Base-by-base conservation (phyloP, 129 eudicot species). In the Silybum marianum region DNA sequence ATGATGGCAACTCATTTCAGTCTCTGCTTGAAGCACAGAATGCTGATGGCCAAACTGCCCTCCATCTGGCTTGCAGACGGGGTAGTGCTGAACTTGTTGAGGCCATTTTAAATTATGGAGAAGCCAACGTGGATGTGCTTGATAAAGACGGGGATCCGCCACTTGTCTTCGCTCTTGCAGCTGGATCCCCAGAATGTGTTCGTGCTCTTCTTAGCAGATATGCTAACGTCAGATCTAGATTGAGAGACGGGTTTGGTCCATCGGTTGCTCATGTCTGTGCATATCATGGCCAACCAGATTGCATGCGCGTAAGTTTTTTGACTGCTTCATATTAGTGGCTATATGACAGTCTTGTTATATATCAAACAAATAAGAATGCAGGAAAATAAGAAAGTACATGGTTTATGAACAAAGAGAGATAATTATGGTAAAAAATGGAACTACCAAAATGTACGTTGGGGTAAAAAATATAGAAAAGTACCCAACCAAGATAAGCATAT, bases 121-220 rank as follows among this genome's bases (percentile, higher is more conserved):
- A 93, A 69, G 98, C 99, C 62, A 83, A 93, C 46, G 99, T 95
- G 54, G 98, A 95, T 80, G 96, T 93, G 44, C 91, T 93, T 80
- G 99, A 95, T 81, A 95, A 91, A 84, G 99, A 95, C 68, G 97
- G 99, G 70, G 99, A 95, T 66, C 99, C 99, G n/a, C 98, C 99
- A 22, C 95, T 95, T 77, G 99, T 95, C 16, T 95, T 95, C 78
- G 98, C 98, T 78, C 90, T 95, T 87, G 99, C 98, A 70, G 95
- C 99, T 77, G 99, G 99, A 80, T 95, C 99, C 46, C 97, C 99
- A 16, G 99, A 95, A 85, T 95, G 99, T 87, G 98, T 95, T 9
- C 93, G 88, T 82, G 98, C 95, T 70, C 99, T 93, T 76, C 92
- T 95, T 71, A 86, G 84, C 71, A 85, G 90, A 84, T 63, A 91